Conservation (phyloP, 2,329 filamentous ascomycete species). For the Emmonsia crescens region DNA sequence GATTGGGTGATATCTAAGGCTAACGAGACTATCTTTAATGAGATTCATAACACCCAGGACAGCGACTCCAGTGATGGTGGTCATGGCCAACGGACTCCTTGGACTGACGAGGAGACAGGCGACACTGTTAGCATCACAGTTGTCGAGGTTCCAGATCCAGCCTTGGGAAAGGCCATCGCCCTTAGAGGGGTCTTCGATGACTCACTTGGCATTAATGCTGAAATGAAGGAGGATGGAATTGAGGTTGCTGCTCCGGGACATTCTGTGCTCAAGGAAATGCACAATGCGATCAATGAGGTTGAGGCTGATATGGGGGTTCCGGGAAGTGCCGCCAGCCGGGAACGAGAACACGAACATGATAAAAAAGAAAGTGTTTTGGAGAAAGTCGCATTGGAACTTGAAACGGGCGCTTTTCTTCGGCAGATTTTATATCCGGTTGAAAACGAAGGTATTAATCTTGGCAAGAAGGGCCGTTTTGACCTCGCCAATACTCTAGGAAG, state of each 20-base stretch:
- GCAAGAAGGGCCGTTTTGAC: slow-evolving; percentile 68
- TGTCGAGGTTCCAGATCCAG: slow-evolving; percentile 70
- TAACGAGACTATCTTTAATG: slow-evolving; percentile 69
- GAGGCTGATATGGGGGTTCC: slow-evolving; percentile 70
- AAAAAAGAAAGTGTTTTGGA: slow-evolving; percentile 75
- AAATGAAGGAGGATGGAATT: slow-evolving; percentile 94
- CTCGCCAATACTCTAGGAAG: slow-evolving; percentile 62
- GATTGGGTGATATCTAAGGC: slow-evolving; percentile 89
- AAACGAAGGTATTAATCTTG: slow-evolving; percentile 69
- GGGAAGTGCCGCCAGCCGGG: slow-evolving; percentile 54
- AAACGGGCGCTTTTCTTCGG: slow-evolving; percentile 72
- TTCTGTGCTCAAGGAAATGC: slow-evolving; percentile 79
- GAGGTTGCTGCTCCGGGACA: slow-evolving; percentile 62
- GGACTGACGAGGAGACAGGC: slow-evolving; percentile 57
- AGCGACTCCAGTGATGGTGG: slow-evolving; percentile 58
- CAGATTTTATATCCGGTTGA: slow-evolving; percentile 68
- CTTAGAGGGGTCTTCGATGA: slow-evolving; percentile 91
- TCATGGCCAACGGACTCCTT: slow-evolving; percentile 51
- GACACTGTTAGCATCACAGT: slow-evolving; percentile 86
- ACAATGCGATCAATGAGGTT: slow-evolving; percentile 63
- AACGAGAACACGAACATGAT: slow-evolving; percentile 69
- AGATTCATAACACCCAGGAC: slow-evolving; percentile 56
- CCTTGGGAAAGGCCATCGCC: slow-evolving; percentile 75
- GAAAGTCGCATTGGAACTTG: slow-evolving; percentile 70
- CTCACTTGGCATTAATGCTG: slow-evolving; percentile 78